Conservation (phyloP, 148 eudicot species). For the Pouteria glomerata region DNA sequence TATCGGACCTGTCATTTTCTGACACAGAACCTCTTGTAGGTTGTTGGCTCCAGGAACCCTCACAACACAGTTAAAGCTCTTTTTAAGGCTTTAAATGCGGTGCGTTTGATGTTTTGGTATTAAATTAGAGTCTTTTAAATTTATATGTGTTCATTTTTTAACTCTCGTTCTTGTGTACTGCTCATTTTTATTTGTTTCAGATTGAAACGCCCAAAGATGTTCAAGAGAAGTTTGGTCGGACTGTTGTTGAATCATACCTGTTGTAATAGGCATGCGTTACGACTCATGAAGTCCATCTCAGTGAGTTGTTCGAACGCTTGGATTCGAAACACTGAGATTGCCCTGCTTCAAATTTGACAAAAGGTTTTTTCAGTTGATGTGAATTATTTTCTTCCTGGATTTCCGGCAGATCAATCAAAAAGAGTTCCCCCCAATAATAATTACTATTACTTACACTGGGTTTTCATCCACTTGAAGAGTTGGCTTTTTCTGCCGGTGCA, state of each 20-base stretch:
- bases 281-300: no score
- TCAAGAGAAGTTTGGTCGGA: constrained; percentile 91
- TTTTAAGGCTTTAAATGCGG: constrained; percentile 84
- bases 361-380: no score
- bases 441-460: no score
- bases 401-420: no score
- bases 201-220: constrained; percentile 93
- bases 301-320: no score
- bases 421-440: no score
- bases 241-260: constrained; percentile 84
- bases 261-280: constrained; percentile 27
- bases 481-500: no score
- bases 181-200: constrained; percentile 25
- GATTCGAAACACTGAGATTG: no score
- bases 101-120: constrained; percentile 24
- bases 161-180: not conserved
- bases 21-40: constrained; percentile 34
- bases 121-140: not conserved
- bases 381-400: no score
- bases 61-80: constrained; percentile 86
- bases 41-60: constrained; percentile 87
- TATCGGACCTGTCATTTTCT: not conserved
- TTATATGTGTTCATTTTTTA: not conserved
- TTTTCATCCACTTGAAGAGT: no score
- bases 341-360: no score